A percentile compares a stretch with the other conserved stretches of the same genome.
Conservation (phyloP, 2,329 filamentous ascomycete genomes). For the Colletotrichum limetticola region DNA sequence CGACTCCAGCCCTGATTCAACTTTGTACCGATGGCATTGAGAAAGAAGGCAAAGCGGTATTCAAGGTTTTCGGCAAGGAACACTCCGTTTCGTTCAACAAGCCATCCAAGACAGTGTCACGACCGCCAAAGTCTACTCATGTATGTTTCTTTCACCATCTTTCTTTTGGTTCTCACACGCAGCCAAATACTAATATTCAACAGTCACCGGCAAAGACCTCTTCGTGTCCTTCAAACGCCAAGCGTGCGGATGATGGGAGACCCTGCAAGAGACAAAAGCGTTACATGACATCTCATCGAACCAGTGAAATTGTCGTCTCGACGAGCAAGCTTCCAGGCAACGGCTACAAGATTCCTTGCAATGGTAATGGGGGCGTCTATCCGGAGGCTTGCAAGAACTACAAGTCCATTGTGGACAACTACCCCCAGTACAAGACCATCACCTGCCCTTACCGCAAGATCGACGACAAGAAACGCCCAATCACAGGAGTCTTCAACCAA, state of each 20-base stretch:
- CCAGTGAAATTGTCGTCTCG: not conserved
- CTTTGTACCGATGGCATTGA: not conserved
- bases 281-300: not conserved
- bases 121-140: constrained; percentile 2
- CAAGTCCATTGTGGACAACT: constrained; percentile 5
- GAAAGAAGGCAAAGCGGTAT: not conserved
- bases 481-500: not conserved
- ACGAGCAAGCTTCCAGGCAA: not conserved
- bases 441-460: constrained; percentile 5
- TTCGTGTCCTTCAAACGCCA: not conserved
- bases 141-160: not conserved
- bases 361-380: not conserved
- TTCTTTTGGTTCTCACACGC: no score
- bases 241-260: not conserved
- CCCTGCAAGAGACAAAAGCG: constrained; percentile 10
- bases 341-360: not conserved
- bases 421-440: constrained; percentile 6
- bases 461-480: not conserved
- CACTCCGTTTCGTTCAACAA: not conserved
- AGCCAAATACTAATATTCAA: not conserved
- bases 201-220: not conserved
- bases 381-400: constrained; percentile 13
- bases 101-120: not conserved
- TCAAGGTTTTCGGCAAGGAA: constrained; percentile 1
- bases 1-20: not conserved